Base-by-base conservation (phyloP, 805 yeast genomes). In the Saturnispora galanensis region DNA sequence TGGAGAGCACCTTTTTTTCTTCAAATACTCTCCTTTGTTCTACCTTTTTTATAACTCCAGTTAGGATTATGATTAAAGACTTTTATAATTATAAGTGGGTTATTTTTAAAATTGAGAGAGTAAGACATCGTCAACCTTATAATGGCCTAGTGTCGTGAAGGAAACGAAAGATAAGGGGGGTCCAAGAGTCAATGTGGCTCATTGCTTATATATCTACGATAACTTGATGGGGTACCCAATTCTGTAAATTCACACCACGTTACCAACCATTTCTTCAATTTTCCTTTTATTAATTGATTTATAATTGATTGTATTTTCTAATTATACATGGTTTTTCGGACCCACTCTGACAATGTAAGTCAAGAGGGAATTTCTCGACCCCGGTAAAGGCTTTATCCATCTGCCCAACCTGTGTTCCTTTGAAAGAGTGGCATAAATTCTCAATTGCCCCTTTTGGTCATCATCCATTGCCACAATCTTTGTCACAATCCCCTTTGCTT, bases 371-470 rank as follows among this genome's bases (percentile, higher is more conserved):
- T 84, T 86, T 61, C 90, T 76, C 29, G 83, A 81, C 7, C 84
- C 84, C 21, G 70, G 69, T 32, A 73, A 69, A 44, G 74, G 69
- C 38, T 72, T 69, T 21, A 79, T 62, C 96, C 96, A 89, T 59
- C 97, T 79, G 33, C 96, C 97, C 46, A 85, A 69, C 58, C 83
- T 77, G 58, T 84, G 95, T 64, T 90, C 96, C 62, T 89, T 86
- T 35, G 90, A 76, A 5, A 84, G 68, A 32, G 86, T 70, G 0
- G 84, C 90, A 50, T 76, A 66, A 10, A 87, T 64, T 51, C 77
- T 71, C 41, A 78, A 59, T 40, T 72, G 69, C 44, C 71, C 73
- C 45, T 71, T 70, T 29, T 72, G 71, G 37, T 73, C 69, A 46
- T 73, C 77, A 21, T 77, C 82, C 44, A 67, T 63, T 7, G 51